phyloP scores from a whole-genome alignment of 1,284 basidiomycete genomes.

The Ustilago xerochloae region DNA sequence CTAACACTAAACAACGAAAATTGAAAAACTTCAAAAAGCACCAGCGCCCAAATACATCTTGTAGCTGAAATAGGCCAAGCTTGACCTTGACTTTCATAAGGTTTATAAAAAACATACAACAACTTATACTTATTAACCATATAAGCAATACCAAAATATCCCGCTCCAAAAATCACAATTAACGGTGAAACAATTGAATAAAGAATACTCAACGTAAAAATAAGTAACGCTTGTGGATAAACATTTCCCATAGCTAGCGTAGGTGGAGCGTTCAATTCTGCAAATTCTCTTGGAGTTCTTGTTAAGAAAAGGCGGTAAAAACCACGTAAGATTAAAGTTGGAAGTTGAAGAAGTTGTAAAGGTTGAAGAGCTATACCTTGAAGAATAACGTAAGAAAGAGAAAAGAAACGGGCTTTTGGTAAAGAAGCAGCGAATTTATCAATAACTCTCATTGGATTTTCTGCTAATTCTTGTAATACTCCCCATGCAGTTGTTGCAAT shows the following conservation, averaged over 20 bases:
- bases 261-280: slow-evolving; percentile 95
- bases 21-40: slow-evolving; percentile 66
- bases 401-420: slow-evolving; percentile 78
- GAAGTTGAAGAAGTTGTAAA: slow-evolving; percentile 76
- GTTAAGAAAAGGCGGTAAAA: slow-evolving; percentile 52
- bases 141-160: slow-evolving; percentile 91
- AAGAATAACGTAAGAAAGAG: slow-evolving; percentile 92
- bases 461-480: slow-evolving; percentile 70
- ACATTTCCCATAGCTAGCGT: slow-evolving; percentile 79
- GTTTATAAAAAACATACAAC: slow-evolving; percentile 91
- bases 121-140: slow-evolving; percentile 93
- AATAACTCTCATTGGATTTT: slow-evolving; percentile 63
- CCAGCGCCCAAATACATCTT: slow-evolving; percentile 66
- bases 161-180: slow-evolving; percentile 90
- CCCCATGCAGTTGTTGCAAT: slow-evolving; percentile 89
- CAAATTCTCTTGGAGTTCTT: slow-evolving; percentile 77
- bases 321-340: slow-evolving; percentile 53
- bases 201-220: slow-evolving; percentile 92
- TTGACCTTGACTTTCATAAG: slow-evolving; percentile 90
- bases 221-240: slow-evolving; percentile 92
- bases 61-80: slow-evolving; percentile 79
- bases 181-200: slow-evolving; percentile 95
- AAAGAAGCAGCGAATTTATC: slow-evolving; percentile 63
- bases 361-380: slow-evolving; percentile 95
- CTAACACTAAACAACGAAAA: slow-evolving; percentile 81